phyloP scores from a whole-genome alignment of 2,329 filamentous ascomycete species.

The Nannizzia gypsea region DNA sequence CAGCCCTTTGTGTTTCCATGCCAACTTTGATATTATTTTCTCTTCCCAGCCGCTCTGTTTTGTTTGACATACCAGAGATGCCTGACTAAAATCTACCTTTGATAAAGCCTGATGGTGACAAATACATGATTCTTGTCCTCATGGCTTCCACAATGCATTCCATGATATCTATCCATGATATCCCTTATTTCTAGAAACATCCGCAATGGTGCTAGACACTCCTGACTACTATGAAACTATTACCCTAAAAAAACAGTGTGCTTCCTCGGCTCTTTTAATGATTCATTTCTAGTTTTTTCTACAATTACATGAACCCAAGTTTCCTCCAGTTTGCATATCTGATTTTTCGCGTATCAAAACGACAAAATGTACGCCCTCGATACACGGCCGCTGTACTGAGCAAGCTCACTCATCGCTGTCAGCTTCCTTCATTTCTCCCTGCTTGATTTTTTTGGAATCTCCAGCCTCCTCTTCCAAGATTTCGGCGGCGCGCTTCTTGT shows the following conservation, averaged over 20 bases:
- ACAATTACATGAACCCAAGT: neutral
- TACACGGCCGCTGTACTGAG: too few species aligned
- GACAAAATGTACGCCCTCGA: neutral
- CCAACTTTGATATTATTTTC: neutral
- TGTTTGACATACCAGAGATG: neutral
- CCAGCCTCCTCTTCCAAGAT: neutral
- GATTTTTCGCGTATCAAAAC: neutral
- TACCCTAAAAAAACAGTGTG: neutral
- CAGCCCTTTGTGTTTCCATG: conserved; percentile 1
- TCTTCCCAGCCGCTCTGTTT: neutral
- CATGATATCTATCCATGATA: neutral
- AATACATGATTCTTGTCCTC: neutral
- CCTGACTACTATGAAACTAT: neutral
- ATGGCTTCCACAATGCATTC: neutral
- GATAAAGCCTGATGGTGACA: neutral
- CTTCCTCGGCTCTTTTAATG: neutral
- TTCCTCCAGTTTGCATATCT: neutral
- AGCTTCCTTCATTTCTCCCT: neutral
- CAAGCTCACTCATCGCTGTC: neutral
- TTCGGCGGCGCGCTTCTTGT: neutral
- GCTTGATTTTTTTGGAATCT: neutral
- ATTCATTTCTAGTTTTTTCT: neutral
- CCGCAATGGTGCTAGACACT: neutral
- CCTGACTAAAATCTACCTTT: neutral
- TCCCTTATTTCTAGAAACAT: neutral